Base-by-base conservation (phyloP, 1,139 yeast genomes). In the Debaryomyces sp. region DNA sequence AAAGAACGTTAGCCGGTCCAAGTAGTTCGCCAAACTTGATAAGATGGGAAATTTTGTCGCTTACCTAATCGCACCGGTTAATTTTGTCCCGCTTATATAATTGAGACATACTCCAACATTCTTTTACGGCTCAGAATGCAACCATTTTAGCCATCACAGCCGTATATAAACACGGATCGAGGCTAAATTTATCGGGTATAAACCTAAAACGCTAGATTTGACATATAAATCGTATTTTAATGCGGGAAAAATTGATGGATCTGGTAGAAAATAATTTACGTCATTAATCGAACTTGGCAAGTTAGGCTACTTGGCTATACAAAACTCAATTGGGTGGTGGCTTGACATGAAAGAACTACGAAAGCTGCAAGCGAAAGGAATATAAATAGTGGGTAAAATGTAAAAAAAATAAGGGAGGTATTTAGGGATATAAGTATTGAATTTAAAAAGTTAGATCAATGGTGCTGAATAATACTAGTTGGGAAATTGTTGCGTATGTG, bases 401-500 rank as follows among this genome's bases (percentile, higher is more conserved):
- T n/a, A 5, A 4, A 4, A 12, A 27, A 24, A 27, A 27, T 27
- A n/a, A n/a, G 30, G 3, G 30, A 12, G 30, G 5, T 12, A 13
- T 12, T 17, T 34, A 12, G 37, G 13, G 21, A 34, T 21, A 6
- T 18, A 33, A 27, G 13, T 6, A 10, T 27, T 27, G n/a, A 27
- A 27, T 18, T 18, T 3, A 18, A 4, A 18, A 18, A 18, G 21
- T 18, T 18, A 18, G 4, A 18, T 18, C 21, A 8, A 41, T 41
- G 45, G 15, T 34, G 4, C 33, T 24, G 23, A 24, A 42, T 18
- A 10, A 26, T 23, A 34, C 44, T 13, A 22, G 35, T 21, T 61
- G 65, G 64, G 50, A 60, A 48, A 53, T 43, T 4, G 54, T 59
- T 13, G 45, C 57, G 41, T 55, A 54, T 39, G 53, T 57, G n/a